Percentiles rank a stretch among this genome's conserved stretches.
Evolutionary conservation across 2,329 filamentous ascomycete genomes (phyloP).

Genomic region (Phyllosticta paracitricarpa): DNA sequence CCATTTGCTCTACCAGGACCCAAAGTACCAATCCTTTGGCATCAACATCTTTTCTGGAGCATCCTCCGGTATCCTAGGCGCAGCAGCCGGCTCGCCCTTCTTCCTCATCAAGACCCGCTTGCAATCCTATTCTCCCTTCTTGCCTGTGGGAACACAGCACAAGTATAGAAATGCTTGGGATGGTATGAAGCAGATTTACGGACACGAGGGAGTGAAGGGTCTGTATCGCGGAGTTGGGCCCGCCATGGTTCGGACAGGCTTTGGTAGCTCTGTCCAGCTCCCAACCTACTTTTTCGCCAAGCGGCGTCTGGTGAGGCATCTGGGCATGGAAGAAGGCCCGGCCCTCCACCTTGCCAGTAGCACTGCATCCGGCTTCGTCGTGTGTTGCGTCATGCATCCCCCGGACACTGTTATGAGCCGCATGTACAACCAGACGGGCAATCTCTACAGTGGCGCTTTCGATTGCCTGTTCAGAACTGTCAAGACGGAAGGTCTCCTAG

Average conservation of each 20-base stretch:
- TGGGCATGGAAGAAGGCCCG: constrained; percentile 84
- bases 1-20: constrained; percentile 58
- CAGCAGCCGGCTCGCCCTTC: constrained; percentile 87
- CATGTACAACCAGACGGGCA: constrained; percentile 97
- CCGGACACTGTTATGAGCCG: constrained; percentile 99
- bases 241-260: constrained; percentile 92
- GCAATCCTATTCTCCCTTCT: constrained; percentile 85
- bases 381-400: constrained; percentile 96
- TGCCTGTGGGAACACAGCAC: constrained; percentile 96
- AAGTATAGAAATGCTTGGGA: constrained; percentile 78
- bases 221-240: constrained; percentile 85
- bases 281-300: constrained; percentile 99
- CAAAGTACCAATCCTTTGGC: constrained; percentile 68
- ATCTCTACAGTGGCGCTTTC: constrained; percentile 87
- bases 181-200: constrained; percentile 71
- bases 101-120: constrained; percentile 96
- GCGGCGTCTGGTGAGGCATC: constrained; percentile 66
- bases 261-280: constrained; percentile 89
- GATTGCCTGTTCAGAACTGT: constrained; percentile 89
- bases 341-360: constrained; percentile 83
- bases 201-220: constrained; percentile 64
- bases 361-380: constrained; percentile 84
- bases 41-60: constrained; percentile 94
- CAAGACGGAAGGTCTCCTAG: constrained; percentile 78
- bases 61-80: constrained; percentile 78